phyloP scores from a whole-genome alignment of 2,329 filamentous ascomycete genomes.

The Fusarium incarnatum region DNA sequence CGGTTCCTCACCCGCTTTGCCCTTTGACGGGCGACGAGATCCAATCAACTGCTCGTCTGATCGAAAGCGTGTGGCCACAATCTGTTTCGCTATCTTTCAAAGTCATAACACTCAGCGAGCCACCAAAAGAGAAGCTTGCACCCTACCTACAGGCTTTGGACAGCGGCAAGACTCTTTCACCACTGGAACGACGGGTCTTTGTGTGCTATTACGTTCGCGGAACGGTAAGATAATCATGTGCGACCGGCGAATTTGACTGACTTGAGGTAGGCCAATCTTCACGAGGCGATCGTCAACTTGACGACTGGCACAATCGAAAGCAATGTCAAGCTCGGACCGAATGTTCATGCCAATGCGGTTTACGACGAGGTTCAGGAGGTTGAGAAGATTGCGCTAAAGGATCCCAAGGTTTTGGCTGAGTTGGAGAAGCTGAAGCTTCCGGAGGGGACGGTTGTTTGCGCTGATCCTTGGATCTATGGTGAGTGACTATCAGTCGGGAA shows the following conservation, averaged over 20 bases:
- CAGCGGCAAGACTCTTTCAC: background rate
- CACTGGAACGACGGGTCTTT: slow-evolving; percentile 30
- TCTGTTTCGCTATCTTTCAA: slow-evolving; percentile 35
- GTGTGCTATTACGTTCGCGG: slow-evolving; percentile 35
- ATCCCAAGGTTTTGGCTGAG: slow-evolving; percentile 29
- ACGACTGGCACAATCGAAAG: slow-evolving; percentile 25
- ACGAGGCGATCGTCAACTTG: slow-evolving; percentile 37
- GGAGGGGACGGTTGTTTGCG: slow-evolving; percentile 32
- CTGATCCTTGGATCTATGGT: slow-evolving; percentile 40
- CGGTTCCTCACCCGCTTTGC: slow-evolving; percentile 27
- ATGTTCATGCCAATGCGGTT: slow-evolving; percentile 31
- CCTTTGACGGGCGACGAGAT: slow-evolving; percentile 34
- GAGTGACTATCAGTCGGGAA: background rate
- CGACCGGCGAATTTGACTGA: background rate
- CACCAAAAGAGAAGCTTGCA: slow-evolving; percentile 28
- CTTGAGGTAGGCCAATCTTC: slow-evolving; percentile 23
- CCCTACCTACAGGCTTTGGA: slow-evolving; percentile 29
- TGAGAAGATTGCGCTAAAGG: slow-evolving; percentile 31
- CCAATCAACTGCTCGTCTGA: slow-evolving; percentile 24
- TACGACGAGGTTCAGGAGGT: slow-evolving; percentile 36
- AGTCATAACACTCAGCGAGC: slow-evolving; percentile 38
- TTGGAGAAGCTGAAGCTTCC: slow-evolving; percentile 32
- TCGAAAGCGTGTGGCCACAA: slow-evolving; percentile 26
- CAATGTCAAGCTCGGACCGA: slow-evolving; percentile 34
- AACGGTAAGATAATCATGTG: slow-evolving; percentile 4